These are phyloP conservation scores for Alternaria hordeiaustralica DNA, from an alignment of 2,329 filamentous ascomycete species.

Conservation along the genomic window DNA sequence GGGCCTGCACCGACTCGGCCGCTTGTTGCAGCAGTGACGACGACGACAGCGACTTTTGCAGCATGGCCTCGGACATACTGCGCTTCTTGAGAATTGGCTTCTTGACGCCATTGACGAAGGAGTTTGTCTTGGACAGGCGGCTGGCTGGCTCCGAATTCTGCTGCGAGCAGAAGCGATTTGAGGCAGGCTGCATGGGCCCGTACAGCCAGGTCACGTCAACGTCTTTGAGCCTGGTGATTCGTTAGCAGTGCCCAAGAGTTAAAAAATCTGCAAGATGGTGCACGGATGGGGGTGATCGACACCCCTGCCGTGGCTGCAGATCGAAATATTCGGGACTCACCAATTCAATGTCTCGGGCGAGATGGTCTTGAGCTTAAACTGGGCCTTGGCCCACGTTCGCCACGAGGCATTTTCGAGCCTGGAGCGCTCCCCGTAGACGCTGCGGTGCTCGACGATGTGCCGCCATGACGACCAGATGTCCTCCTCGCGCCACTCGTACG, in stretches of 20 bases:
- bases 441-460: constrained; percentile 82
- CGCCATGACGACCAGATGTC: constrained; percentile 98
- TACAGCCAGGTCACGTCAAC: constrained; percentile 98
- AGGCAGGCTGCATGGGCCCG: constrained; percentile 82
- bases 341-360: constrained; percentile 93
- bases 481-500: constrained; percentile 91
- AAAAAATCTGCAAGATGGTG: constrained; percentile 24
- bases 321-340: constrained; percentile 60
- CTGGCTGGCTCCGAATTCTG: constrained; percentile 59
- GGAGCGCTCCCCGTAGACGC: constrained; percentile 79
- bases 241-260: constrained; percentile 37
- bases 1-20: constrained; percentile 82
- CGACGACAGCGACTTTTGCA: constrained; percentile 85
- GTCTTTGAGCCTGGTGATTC: constrained; percentile 79
- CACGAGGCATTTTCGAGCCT: constrained; percentile 95
- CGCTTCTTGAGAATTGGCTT: constrained; percentile 97
- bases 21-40: constrained; percentile 91
- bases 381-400: constrained; percentile 95
- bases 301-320: constrained; percentile 28
- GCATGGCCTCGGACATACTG: constrained; percentile 93
- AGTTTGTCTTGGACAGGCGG: constrained; percentile 66
- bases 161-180: constrained; percentile 60
- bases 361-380: constrained; percentile 84
- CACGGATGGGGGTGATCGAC: constrained; percentile 40
- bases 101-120: constrained; percentile 69